Base-by-base conservation (phyloP, 495 filamentous ascomycete species). In the Glutinoglossum americanum region DNA sequence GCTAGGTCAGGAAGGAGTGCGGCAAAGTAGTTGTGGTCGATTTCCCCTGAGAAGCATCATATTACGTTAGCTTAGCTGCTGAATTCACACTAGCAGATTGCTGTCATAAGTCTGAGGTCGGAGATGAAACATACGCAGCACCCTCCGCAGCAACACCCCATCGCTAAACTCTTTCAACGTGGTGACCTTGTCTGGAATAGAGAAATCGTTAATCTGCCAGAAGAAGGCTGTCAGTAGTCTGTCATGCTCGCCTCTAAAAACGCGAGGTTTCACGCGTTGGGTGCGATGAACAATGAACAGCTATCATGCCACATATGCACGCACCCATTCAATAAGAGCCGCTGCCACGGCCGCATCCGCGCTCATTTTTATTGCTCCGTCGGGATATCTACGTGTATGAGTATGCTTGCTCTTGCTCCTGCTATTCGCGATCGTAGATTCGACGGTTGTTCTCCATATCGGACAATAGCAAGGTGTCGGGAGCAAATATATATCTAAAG, bases 101-200 rank as follows among this genome's bases (percentile, higher is more conserved):
- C 35, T 21, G 25, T 33, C 8, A 17, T 11, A 41, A 11, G 37
- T 15, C 37, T 17, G 15, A 41, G 19, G 59, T 56, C 53, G 54
- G 39, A n/a, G n/a, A 56, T 6, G 27, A 41, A 32, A 61, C 65
- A 25, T 61, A 69, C 61, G 61, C 64, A 84, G 66, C 67, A 80
- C 76, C 62, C 78, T 72, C 83, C 82, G 78, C 62, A 94, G 74
- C 28, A 85, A 74, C 54, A 77, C 74, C 51, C 87, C 89, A 67
- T 93, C 83, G 56, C 76, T 80, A 63, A 94, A 73, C 62, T 88
- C 80, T 58, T 77, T 76, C 57, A 80, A 58, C 37, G 59, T 60
- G 1, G 69, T 66, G 55, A 76, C 69, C 27, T 68, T 72, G 60
- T 70, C 68, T 35, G 69, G 68, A 25, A 76, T 62, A 47, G 72